Evolutionary conservation across 306 rosid species (phyloP).

Genomic region (Rosa lucieae): DNA sequence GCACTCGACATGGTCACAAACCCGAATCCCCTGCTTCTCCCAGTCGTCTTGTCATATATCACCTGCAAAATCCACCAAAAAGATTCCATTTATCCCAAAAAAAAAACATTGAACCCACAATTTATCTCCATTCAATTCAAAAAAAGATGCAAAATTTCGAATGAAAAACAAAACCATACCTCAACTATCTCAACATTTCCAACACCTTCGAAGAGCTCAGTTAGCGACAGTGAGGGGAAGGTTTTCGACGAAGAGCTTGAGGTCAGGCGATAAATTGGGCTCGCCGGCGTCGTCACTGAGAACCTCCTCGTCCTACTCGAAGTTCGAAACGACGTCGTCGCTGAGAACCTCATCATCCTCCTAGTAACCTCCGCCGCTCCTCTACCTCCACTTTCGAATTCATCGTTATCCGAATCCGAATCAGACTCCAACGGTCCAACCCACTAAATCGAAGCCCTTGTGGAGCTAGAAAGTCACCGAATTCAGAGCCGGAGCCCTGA

Average conservation of each 20-base stretch:
- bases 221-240: slow-evolving; percentile 79
- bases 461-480: slow-evolving; percentile 22
- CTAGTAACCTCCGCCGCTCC: too few relatives aligned
- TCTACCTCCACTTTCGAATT: slow-evolving; percentile 23
- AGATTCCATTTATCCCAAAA: not conserved
- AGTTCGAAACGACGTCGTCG: too few relatives aligned
- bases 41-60: slow-evolving; percentile 77
- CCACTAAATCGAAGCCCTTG: slow-evolving; percentile 60
- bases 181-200: slow-evolving; percentile 81
- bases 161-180: slow-evolving; percentile 39
- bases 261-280: slow-evolving; percentile 45
- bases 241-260: slow-evolving; percentile 81
- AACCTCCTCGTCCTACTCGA: not conserved
- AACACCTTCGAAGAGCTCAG: slow-evolving; percentile 62
- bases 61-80: slow-evolving; percentile 41
- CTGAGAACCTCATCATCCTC: too few relatives aligned
- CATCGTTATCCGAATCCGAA: slow-evolving; percentile 51
- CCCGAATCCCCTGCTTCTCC: slow-evolving; percentile 93
- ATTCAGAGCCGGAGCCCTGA: slow-evolving; percentile 26
- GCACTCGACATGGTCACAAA: slow-evolving; percentile 84
- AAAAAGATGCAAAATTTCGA: slow-evolving; percentile 4
- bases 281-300: slow-evolving; percentile 36
- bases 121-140: not conserved
- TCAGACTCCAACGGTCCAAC: slow-evolving; percentile 40
- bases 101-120: slow-evolving; percentile 2